Evolutionary conservation across 768 basidiomycete species (phyloP).

Genomic region (Amanita fuliginea): DNA sequence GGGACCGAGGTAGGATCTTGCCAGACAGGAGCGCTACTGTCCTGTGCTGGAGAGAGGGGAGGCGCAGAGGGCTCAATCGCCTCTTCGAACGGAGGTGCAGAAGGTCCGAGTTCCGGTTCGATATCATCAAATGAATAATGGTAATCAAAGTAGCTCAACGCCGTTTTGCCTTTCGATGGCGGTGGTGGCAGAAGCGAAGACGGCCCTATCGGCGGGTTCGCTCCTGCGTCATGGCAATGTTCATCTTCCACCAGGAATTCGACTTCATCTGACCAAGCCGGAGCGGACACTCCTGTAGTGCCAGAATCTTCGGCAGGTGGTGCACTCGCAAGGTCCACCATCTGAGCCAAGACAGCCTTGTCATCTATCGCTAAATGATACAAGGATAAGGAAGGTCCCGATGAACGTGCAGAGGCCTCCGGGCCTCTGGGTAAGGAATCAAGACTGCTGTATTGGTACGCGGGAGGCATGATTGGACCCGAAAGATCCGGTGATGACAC

Average conservation of each 20-base stretch:
- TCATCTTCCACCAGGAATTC: neutral
- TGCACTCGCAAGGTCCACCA: conserved; percentile 40
- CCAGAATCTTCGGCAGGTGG: conserved; percentile 26
- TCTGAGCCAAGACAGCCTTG: conserved; percentile 42
- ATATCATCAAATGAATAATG: conserved; percentile 29
- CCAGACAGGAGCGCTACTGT: conserved; percentile 15
- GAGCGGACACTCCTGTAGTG: conserved; percentile 28
- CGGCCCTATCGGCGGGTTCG: neutral
- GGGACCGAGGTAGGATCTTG: neutral
- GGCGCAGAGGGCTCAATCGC: conserved; percentile 16
- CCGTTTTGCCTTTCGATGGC: conserved; percentile 32
- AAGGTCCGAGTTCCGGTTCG: conserved; percentile 26
- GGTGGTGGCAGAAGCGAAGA: conserved; percentile 29
- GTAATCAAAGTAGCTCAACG: conserved; percentile 29
- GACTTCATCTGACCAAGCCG: conserved; percentile 40
- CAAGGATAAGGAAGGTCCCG: neutral
- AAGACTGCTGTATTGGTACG: conserved; percentile 28
- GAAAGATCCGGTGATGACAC: neutral
- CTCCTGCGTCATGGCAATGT: neutral
- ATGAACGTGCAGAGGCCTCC: neutral
- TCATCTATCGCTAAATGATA: conserved; percentile 51
- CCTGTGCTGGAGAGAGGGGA: neutral
- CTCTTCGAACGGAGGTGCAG: conserved; percentile 38
- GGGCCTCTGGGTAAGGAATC: conserved; percentile 2
- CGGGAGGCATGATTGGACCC: conserved; percentile 18